These are phyloP conservation scores for Linum trigynum DNA, from an alignment of 345 rosid species.

Conservation along the genomic window DNA sequence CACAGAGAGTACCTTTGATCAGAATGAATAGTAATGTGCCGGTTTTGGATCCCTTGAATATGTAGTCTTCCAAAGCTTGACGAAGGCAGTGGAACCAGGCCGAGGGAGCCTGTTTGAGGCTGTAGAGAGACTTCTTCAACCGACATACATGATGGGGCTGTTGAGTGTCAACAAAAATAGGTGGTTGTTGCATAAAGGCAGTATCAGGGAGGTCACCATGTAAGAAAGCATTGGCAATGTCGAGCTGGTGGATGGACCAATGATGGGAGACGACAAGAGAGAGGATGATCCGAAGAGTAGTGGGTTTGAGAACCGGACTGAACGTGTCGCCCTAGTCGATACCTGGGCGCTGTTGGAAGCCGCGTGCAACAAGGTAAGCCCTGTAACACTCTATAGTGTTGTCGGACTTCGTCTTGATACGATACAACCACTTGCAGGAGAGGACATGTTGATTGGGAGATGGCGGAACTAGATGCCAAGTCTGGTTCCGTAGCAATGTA, in stretches of 20 bases:
- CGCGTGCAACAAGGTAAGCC: background rate
- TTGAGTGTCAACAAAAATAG: background rate
- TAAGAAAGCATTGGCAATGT: background rate
- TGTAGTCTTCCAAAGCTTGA: background rate
- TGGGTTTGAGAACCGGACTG: background rate
- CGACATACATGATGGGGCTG: background rate
- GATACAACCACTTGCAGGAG: background rate
- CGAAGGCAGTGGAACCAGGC: background rate
- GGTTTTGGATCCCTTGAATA: background rate
- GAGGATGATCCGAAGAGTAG: background rate
- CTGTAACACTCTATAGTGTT: background rate
- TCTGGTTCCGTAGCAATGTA: background rate
- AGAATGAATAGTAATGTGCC: background rate
- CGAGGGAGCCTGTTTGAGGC: background rate
- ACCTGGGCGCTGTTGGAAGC: background rate
- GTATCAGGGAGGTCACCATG: background rate
- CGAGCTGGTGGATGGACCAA: background rate
- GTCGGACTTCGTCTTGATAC: background rate
- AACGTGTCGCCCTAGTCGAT: background rate
- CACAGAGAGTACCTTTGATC: background rate
- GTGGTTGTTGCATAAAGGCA: background rate
- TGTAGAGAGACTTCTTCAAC: background rate
- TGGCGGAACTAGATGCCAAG: background rate
- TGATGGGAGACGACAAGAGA: background rate
- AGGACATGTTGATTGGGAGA: background rate